Evolutionary conservation across 805 yeast genomes (phyloP).

Genomic region (Metschnikowia shivogae): DNA sequence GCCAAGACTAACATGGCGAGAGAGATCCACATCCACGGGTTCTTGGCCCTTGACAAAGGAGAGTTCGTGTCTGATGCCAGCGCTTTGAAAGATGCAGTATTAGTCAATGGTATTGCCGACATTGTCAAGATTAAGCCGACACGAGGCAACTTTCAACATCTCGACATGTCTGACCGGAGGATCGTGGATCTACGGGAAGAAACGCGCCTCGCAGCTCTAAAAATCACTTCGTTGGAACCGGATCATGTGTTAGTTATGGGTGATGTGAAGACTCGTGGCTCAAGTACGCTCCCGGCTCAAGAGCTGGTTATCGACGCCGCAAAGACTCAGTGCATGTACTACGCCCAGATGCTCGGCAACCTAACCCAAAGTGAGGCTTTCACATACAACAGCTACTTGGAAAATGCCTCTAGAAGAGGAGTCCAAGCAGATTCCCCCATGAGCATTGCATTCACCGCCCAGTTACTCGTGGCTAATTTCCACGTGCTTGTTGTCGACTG

Average conservation of each 20-base stretch:
- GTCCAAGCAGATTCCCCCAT: constrained; percentile 49
- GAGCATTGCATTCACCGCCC: constrained; percentile 35
- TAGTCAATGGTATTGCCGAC: constrained; percentile 55
- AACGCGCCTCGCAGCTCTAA: background rate
- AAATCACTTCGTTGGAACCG: constrained; percentile 6
- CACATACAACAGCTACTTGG: constrained; percentile 41
- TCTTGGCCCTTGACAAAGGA: constrained; percentile 31
- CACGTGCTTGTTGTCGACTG: constrained; percentile 41
- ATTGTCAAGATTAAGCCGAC: constrained; percentile 7
- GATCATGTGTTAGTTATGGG: constrained; percentile 13
- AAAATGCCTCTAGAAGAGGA: constrained; percentile 45
- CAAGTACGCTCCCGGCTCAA: constrained; percentile 44
- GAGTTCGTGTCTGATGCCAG: constrained; percentile 11
- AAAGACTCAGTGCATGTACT: constrained; percentile 58
- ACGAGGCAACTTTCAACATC: background rate
- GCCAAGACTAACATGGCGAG: constrained; percentile 51
- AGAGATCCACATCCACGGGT: constrained; percentile 57
- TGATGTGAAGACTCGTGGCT: constrained; percentile 64
- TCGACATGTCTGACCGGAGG: background rate
- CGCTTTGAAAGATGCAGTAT: constrained; percentile 25
- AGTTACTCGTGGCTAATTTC: constrained; percentile 35
- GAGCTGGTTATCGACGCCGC: constrained; percentile 46
- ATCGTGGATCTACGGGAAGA: background rate
- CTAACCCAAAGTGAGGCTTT: constrained; percentile 14
- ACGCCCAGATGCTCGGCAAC: constrained; percentile 40